Base-by-base conservation (phyloP, 2,329 filamentous ascomycete genomes). In the Colletotrichum liriopes region DNA sequence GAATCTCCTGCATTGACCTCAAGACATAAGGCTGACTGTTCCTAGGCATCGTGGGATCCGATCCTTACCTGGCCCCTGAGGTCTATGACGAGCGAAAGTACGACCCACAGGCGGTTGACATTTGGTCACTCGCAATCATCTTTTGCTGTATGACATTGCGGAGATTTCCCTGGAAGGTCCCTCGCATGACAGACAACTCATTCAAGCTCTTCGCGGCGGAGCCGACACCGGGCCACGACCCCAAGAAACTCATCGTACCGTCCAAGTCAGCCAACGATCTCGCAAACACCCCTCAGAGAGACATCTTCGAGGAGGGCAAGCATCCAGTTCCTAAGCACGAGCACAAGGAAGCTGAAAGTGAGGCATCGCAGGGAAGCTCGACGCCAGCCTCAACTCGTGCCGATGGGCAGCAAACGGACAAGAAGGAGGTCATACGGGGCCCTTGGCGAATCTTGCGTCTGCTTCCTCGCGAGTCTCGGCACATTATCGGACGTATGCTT, bases 111-210 rank as follows among this genome's bases (percentile, higher is more conserved):
- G 94, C 95, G 8, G 94, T 96, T 1, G 96, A 99, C 83, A 95
- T 99, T 72, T 99, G 96, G 96, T 99, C 96, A 14, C 87, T 99
- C 72, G 96, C 96, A 23, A 99, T 99, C 77, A 98, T 99, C 67
- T 99, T 96, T 84, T 98, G 96, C 83, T 99, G 96, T 86, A 99
- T 99, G 96, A 96, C 94, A 6, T 86, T 99, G 52, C 90, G 96
- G 29, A 88, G 96, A 45, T 99, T 99, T 79, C 96, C 96, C 0
- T 99, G 96, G 96, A 99, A 99, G 84, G 92, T 97, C 45, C 96
- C 96, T 5, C 91, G 95, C 51, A 85, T 95, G 80, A 94, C 94
- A 4, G 96, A 99, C 81, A 98, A 97, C 81, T 98, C 95, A 0
- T 99, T 94, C 84, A 95, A 96, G 78, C 89, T 99, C 1, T 99